Conservation (phyloP, 257 asterid species). For the Gentiana straminea region DNA sequence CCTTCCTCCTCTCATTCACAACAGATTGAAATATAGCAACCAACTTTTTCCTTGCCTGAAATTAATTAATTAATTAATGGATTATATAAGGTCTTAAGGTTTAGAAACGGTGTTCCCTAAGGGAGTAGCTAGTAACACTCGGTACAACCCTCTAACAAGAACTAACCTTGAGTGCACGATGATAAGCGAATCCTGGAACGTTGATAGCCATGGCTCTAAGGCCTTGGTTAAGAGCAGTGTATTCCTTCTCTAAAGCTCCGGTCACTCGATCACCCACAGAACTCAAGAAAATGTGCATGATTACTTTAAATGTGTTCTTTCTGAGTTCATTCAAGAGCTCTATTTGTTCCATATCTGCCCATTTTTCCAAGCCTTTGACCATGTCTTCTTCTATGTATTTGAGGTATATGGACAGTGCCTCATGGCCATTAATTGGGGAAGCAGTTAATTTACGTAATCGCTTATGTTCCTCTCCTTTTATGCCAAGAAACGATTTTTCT, state of each 20-base stretch:
- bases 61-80: not conserved
- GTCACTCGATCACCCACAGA: conserved; percentile 47
- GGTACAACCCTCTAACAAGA: not conserved
- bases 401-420: too few species aligned
- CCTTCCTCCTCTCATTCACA: conserved; percentile 49
- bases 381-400: too few species aligned
- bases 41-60: conserved; percentile 58
- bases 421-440: conserved; percentile 68
- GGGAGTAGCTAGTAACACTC: too few species aligned
- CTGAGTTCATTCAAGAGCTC: conserved; percentile 56
- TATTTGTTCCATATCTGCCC: conserved; percentile 50
- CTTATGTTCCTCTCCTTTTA: conserved; percentile 48
- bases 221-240: conserved; percentile 53
- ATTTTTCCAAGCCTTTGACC: conserved; percentile 53
- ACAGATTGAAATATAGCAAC: conserved; percentile 45
- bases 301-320: conserved; percentile 55
- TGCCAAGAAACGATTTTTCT: conserved; percentile 45
- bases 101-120: too few species aligned
- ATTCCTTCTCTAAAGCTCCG: conserved; percentile 66
- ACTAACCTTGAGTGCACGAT: conserved; percentile 56
- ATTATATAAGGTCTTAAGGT: too few species aligned
- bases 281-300: conserved; percentile 66
- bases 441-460: conserved; percentile 56
- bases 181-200: conserved; percentile 68
- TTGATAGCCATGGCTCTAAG: conserved; percentile 70